These are phyloP conservation scores for Rhizopus microsporus DNA, from an alignment of 371 early-diverging fungal genomes.

Conservation along the genomic window DNA sequence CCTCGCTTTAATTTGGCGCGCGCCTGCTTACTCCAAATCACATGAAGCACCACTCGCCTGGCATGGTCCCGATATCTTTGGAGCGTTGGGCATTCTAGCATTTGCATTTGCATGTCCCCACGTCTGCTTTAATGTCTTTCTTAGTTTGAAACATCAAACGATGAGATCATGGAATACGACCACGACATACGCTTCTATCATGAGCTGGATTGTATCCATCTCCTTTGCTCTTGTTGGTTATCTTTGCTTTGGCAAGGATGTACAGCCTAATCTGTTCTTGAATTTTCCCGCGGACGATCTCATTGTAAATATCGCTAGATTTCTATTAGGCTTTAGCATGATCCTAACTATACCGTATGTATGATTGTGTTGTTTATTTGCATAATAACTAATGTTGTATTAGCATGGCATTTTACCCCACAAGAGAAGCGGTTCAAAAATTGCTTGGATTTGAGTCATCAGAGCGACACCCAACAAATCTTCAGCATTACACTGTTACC, in stretches of 20 bases:
- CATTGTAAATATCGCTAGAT: slow-evolving; percentile 56
- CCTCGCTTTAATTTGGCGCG: slow-evolving; percentile 48
- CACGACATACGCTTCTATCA: slow-evolving; percentile 44
- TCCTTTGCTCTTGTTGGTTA: slow-evolving; percentile 63
- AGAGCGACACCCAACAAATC: slow-evolving; percentile 37
- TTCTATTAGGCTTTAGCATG: slow-evolving; percentile 57
- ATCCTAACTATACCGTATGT: slow-evolving; percentile 56
- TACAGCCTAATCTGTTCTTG: slow-evolving; percentile 57
- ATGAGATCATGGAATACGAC: slow-evolving; percentile 49
- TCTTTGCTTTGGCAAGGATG: slow-evolving; percentile 56
- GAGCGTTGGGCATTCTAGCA: slow-evolving; percentile 63
- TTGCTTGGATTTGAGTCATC: slow-evolving; percentile 52
- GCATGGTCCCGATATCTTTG: slow-evolving; percentile 53
- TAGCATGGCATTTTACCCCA: slow-evolving; percentile 60
- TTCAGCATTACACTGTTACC: slow-evolving; percentile 50
- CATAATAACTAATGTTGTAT: background rate
- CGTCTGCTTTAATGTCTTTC: slow-evolving; percentile 56
- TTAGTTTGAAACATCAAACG: slow-evolving; percentile 49
- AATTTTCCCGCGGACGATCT: slow-evolving; percentile 56
- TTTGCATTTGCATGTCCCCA: slow-evolving; percentile 67
- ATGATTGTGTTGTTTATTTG: slow-evolving; percentile 13
- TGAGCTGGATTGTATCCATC: slow-evolving; percentile 57
- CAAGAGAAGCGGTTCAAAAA: slow-evolving; percentile 58
- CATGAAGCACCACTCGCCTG: slow-evolving; percentile 51
- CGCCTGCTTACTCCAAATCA: slow-evolving; percentile 51